Evolutionary conservation across 768 basidiomycete genomes (phyloP).

Genomic region (Hericium alpestre): DNA sequence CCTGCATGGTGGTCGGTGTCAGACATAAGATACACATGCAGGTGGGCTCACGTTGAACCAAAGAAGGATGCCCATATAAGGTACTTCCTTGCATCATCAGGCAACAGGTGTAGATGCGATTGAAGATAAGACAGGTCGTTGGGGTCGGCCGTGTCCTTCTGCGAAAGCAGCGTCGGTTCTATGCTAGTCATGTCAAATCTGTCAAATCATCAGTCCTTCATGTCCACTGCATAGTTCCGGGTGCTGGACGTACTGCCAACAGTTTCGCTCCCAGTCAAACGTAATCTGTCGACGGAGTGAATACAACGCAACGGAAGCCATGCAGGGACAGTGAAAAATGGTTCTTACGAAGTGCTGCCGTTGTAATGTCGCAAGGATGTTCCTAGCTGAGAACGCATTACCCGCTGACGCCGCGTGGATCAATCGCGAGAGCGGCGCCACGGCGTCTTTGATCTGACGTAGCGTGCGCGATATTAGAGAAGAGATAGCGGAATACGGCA

Average conservation of each 20-base stretch:
- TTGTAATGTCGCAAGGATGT: constrained; percentile 51
- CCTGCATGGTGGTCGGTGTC: constrained; percentile 21
- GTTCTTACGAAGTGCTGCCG: constrained; percentile 47
- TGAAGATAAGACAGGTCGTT: constrained; percentile 53
- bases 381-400: constrained; percentile 62
- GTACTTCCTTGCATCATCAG: constrained; percentile 55
- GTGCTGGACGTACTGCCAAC: constrained; percentile 45
- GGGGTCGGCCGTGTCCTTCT: constrained; percentile 43
- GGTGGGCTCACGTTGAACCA: constrained; percentile 51
- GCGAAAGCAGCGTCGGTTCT: constrained; percentile 41
- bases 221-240: too few relatives aligned
- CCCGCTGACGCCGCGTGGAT: constrained; percentile 50
- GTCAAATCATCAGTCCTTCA: constrained; percentile 18
- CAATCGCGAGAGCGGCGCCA: constrained; percentile 40
- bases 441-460: constrained; percentile 47
- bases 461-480: constrained; percentile 54
- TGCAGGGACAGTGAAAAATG: neutral
- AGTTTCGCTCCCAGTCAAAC: constrained; percentile 55
- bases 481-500: constrained; percentile 45
- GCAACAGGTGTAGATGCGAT: constrained; percentile 47
- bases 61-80: constrained; percentile 66
- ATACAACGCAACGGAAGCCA: constrained; percentile 1
- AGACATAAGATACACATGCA: neutral
- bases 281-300: constrained; percentile 33
- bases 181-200: constrained; percentile 43